Conservation (phyloP, 306 rosid species). For the Sicyos edulis region DNA sequence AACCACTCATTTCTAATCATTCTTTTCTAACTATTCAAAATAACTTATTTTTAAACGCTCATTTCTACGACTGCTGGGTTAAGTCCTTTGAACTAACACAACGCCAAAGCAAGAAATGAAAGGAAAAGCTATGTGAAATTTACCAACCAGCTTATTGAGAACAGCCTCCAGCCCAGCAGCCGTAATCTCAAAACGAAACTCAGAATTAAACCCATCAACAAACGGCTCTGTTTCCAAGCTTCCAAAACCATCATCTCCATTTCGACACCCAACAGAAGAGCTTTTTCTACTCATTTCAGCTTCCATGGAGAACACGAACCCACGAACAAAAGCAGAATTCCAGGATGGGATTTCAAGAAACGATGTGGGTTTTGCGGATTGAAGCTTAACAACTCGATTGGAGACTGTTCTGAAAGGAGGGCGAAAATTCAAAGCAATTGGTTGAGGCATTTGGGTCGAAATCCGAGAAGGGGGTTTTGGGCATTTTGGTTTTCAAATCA, state of each 20-base stretch:
- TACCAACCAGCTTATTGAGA: slow-evolving; percentile 62
- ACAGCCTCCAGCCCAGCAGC: slow-evolving; percentile 36
- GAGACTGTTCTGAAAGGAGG: slow-evolving; percentile 12
- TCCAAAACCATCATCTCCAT: slow-evolving; percentile 34
- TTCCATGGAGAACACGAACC: slow-evolving; percentile 26
- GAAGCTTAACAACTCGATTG: too few relatives aligned
- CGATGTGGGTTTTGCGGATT: slow-evolving; percentile 25
- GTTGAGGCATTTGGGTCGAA: slow-evolving; percentile 4
- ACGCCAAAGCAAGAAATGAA: background rate
- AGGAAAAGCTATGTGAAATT: background rate
- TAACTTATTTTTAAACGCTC: too few relatives aligned
- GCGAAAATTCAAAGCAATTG: slow-evolving; percentile 15
- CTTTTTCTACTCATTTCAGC: slow-evolving; percentile 19
- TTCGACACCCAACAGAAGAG: slow-evolving; percentile 31
- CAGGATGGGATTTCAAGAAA: slow-evolving; percentile 28
- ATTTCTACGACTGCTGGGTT: too few relatives aligned
- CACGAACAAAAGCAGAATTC: slow-evolving; percentile 23
- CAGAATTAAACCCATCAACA: slow-evolving; percentile 30
- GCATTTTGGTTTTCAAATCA: background rate
- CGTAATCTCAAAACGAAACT: slow-evolving; percentile 22
- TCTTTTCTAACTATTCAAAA: too few relatives aligned
- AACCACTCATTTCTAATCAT: too few relatives aligned
- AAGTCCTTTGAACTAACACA: too few relatives aligned
- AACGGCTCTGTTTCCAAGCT: slow-evolving; percentile 54
- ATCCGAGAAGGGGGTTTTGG: background rate